Evolutionary conservation across 768 basidiomycete species (phyloP).

Genomic region (Suillus americanus): DNA sequence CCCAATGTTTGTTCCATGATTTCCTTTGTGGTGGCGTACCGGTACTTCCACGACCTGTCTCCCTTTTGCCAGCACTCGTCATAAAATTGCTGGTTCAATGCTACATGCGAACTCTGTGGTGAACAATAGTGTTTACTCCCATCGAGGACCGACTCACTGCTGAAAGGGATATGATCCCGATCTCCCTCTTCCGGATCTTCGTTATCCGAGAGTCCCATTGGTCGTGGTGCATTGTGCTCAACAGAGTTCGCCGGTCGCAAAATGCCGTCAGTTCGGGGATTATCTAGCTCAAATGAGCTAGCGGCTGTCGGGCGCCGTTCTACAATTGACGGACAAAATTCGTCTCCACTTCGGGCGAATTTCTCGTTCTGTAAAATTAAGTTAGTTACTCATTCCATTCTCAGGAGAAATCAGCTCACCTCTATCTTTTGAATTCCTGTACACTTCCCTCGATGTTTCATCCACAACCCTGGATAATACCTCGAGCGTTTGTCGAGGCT

Average conservation of each 20-base stretch:
- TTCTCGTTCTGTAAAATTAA: conserved; percentile 17
- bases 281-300: conserved; percentile 3
- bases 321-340: neutral
- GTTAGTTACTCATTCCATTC: conserved; percentile 12
- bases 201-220: conserved; percentile 13
- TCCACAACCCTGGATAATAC: conserved; percentile 37
- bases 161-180: conserved; percentile 20
- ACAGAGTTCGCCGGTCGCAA: neutral
- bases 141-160: conserved; percentile 20
- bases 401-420: conserved; percentile 18
- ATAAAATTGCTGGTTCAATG: conserved; percentile 22
- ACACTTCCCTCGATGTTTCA: conserved; percentile 33
- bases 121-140: conserved; percentile 8
- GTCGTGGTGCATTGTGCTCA: neutral
- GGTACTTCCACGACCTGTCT: conserved; percentile 24
- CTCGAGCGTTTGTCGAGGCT: conserved; percentile 34
- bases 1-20: conserved; percentile 20
- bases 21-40: conserved; percentile 32
- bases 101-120: conserved; percentile 10
- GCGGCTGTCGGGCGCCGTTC: conserved; percentile 4
- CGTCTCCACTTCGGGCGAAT: neutral
- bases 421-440: conserved; percentile 20
- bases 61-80: conserved; percentile 9
- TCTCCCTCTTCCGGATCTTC: conserved; percentile 20
- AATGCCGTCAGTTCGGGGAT: conserved; percentile 1